A percentile compares a stretch with the other conserved stretches of the same genome.
Evolutionary conservation across 768 basidiomycete genomes (phyloP).

Genomic region (Cyclocybe aegerita): DNA sequence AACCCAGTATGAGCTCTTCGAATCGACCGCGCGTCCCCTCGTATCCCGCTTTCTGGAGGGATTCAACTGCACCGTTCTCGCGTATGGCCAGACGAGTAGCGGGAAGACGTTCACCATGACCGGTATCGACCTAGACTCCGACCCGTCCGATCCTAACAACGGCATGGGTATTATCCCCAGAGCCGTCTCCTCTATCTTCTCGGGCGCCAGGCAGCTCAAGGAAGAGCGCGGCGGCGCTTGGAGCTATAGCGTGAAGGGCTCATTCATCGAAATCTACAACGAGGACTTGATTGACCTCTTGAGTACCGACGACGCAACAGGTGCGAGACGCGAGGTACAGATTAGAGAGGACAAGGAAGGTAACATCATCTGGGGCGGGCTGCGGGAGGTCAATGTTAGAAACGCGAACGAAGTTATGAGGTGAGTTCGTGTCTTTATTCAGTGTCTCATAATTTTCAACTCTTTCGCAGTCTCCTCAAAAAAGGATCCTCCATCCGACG

Average conservation of each 20-base stretch:
- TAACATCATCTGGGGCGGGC: slow-evolving; percentile 94
- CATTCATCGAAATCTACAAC: slow-evolving; percentile 98
- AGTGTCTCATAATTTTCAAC: slow-evolving; percentile 11
- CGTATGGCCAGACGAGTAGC: slow-evolving; percentile 96
- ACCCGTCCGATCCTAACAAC: slow-evolving; percentile 79
- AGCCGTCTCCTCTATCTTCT: slow-evolving; percentile 87
- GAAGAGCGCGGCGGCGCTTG: slow-evolving; percentile 74
- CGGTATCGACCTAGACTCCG: slow-evolving; percentile 85
- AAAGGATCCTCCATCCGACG: slow-evolving; percentile 89
- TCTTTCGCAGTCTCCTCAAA: slow-evolving; percentile 65
- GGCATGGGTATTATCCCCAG: slow-evolving; percentile 95
- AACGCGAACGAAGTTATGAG: slow-evolving; percentile 89
- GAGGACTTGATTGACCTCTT: slow-evolving; percentile 98
- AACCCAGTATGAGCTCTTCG: slow-evolving; percentile 85
- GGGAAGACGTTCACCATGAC: slow-evolving; percentile 99
- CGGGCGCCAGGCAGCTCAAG: slow-evolving; percentile 71
- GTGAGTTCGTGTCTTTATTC: slow-evolving; percentile 43
- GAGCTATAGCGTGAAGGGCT: slow-evolving; percentile 81
- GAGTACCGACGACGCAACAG: slow-evolving; percentile 64
- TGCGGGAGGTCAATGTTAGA: slow-evolving; percentile 88
- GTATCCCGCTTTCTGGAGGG: slow-evolving; percentile 88
- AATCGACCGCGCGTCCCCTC: slow-evolving; percentile 80
- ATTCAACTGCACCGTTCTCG: slow-evolving; percentile 96
- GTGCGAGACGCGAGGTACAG: slow-evolving; percentile 81
- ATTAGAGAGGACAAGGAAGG: slow-evolving; percentile 98